Base-by-base conservation (phyloP, 1,284 basidiomycete genomes). In the Papiliotrema terrestris region DNA sequence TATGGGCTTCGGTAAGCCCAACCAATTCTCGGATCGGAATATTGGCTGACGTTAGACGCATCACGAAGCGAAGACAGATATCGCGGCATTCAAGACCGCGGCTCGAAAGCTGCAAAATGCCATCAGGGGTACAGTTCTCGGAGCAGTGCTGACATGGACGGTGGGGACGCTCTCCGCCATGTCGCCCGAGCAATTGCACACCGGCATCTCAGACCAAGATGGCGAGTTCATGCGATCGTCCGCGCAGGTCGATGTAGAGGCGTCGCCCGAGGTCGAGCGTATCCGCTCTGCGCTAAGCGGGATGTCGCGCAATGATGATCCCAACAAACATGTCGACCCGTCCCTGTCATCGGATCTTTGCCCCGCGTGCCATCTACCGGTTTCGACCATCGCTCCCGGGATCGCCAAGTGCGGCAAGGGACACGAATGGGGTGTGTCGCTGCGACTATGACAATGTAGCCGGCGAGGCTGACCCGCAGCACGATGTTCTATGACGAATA, bases 391-490 rank as follows among this genome's bases (percentile, higher is more conserved):
- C 17, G 47, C 38, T 42, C 32, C 22, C 38, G 63, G 53, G 26
- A 35, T 8, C 45, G 58, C 59, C 22, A 55, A 20, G 23, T 71
- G 69, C 50, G 37, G 29, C 2, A 67, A 64, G 20, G 69, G 69
- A 1, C 71, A 75, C 55, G 62, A 62, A 22, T 72, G 70, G 72
- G 55, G 73, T 73, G 49, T 67, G 73, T 67, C n/a, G n/a, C n/a
- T n/a, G n/a, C n/a, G n/a, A n/a, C n/a, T n/a, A n/a, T n/a, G n/a
- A n/a, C n/a, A n/a, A n/a, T n/a, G n/a, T n/a, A n/a, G n/a, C n/a
- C n/a, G n/a, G n/a, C n/a, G 38, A 19, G n/a, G 54, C 41, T 51
- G 15, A 56, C 38, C 20, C 4, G 41, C 54, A 68, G 69, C 59
- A 25, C 67, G 68, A 41, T 75, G 73, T 55, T 63, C 65, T 1